Evolutionary conservation across 164 flowering plant species (phyloP).

Genomic region (Houttuynia cordata): DNA sequence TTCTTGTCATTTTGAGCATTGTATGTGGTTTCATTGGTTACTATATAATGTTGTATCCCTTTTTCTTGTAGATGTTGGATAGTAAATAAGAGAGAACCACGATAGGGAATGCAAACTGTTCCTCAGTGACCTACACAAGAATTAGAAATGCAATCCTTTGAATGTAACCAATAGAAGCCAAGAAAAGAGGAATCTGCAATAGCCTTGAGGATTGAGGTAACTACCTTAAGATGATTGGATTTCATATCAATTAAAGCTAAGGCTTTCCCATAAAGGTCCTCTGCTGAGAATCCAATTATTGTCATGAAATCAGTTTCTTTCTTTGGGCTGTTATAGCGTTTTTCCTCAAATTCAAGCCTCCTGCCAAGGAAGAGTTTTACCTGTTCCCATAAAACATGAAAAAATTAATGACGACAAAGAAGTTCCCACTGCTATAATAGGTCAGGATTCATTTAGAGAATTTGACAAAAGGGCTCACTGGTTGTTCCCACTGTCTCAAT

Average conservation of each 20-base stretch:
- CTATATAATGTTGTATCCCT: slow-evolving; percentile 15
- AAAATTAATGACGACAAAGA: neutral
- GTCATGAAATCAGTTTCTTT: slow-evolving; percentile 53
- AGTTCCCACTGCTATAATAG: neutral
- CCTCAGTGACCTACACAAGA: slow-evolving; percentile 44
- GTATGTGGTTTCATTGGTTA: neutral
- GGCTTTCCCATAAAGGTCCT: slow-evolving; percentile 76
- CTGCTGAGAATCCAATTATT: slow-evolving; percentile 59
- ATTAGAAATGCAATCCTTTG: neutral
- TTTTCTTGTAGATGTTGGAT: slow-evolving; percentile 37
- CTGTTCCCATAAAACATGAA: slow-evolving; percentile 17
- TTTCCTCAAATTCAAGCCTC: slow-evolving; percentile 64
- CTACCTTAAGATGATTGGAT: slow-evolving; percentile 55
- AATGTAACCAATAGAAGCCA: neutral
- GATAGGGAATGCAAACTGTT: slow-evolving; percentile 54
- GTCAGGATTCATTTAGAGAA: too few species aligned
- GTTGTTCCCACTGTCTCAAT: slow-evolving; percentile 31
- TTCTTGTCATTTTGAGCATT: too few species aligned
- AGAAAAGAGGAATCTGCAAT: neutral
- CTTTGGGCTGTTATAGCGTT: slow-evolving; percentile 28
- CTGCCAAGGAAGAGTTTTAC: slow-evolving; percentile 59
- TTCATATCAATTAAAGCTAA: slow-evolving; percentile 62
- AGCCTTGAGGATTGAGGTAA: neutral
- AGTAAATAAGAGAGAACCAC: slow-evolving; percentile 40
- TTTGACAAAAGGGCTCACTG: slow-evolving; percentile 25